These are phyloP conservation scores for Thermoascus crustaceus DNA, from an alignment of 2,329 filamentous ascomycete species.

Conservation along the genomic window DNA sequence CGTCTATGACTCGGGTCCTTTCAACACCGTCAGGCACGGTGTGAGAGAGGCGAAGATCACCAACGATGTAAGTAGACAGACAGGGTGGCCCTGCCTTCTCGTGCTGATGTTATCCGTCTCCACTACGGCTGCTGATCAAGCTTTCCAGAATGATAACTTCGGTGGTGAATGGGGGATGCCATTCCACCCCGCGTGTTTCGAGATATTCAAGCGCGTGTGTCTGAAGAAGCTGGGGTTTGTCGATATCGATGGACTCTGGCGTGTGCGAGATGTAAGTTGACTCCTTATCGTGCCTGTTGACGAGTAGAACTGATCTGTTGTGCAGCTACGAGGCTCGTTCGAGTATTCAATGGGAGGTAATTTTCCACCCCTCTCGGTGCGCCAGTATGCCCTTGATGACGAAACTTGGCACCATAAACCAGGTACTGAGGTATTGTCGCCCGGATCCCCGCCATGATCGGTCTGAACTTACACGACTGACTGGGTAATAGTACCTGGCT, in stretches of 20 bases:
- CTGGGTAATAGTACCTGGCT: not conserved
- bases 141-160: not conserved
- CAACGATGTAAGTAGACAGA: not conserved
- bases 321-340: not conserved
- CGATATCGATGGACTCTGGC: slow-evolving; percentile 2
- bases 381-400: slow-evolving; percentile 1
- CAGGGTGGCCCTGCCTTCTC: not conserved
- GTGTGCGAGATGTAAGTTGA: slow-evolving; percentile 1
- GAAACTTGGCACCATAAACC: slow-evolving; percentile 5
- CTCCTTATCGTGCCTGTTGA: not conserved
- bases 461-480: not conserved
- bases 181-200: slow-evolving; percentile 8
- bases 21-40: slow-evolving; percentile 2
- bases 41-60: slow-evolving; percentile 1
- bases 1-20: slow-evolving; percentile 1
- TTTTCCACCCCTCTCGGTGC: not conserved
- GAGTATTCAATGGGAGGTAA: not conserved
- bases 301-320: not conserved
- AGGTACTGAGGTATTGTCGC: slow-evolving; percentile 6
- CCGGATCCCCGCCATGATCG: slow-evolving; percentile 4
- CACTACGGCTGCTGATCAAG: not conserved
- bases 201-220: slow-evolving; percentile 7
- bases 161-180: slow-evolving; percentile 4
- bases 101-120: too few relatives aligned
- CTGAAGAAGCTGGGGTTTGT: not conserved